A percentile compares a stretch with the other conserved stretches of the same genome.
These are phyloP conservation scores for Pseudoneurospora amorphoporcata DNA, from an alignment of 495 filamentous ascomycete genomes.

Conservation along the genomic window DNA sequence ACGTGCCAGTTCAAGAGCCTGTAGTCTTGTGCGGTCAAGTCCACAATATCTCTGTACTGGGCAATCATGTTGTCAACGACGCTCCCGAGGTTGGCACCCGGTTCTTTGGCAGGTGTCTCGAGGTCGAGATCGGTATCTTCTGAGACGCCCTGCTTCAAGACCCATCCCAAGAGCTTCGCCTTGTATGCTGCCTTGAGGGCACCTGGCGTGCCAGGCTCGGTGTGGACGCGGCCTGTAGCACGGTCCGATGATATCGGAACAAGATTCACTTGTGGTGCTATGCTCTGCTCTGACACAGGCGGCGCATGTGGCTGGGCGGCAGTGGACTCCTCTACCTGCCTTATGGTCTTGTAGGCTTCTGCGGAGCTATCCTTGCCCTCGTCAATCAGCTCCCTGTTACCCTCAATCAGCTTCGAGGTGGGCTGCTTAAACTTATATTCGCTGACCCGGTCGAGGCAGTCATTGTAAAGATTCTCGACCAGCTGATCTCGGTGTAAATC, in stretches of 20 bases:
- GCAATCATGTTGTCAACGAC: conserved; percentile 81
- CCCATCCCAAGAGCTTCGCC: conserved; percentile 73
- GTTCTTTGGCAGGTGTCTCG: conserved; percentile 47
- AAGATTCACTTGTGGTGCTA: conserved; percentile 38
- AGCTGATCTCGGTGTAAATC: conserved; percentile 69
- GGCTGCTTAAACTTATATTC: conserved; percentile 70
- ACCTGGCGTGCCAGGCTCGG: conserved; percentile 45
- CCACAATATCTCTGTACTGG: conserved; percentile 76
- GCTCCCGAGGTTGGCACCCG: conserved; percentile 67
- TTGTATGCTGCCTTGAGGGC: conserved; percentile 56
- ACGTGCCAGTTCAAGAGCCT: conserved; percentile 95
- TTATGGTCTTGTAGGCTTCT: conserved; percentile 61
- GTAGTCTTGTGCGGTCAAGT: conserved; percentile 76
- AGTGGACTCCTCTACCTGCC: conserved; percentile 53
- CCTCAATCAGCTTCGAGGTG: conserved; percentile 62
- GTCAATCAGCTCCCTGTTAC: conserved; percentile 75
- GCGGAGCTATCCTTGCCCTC: conserved; percentile 64
- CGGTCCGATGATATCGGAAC: conserved; percentile 50
- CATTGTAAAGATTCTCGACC: conserved; percentile 85
- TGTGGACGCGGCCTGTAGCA: conserved; percentile 48
- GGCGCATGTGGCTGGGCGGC: conserved; percentile 37
- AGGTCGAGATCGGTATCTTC: conserved; percentile 62
- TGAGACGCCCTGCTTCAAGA: conserved; percentile 53
- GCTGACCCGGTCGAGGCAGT: conserved; percentile 83
- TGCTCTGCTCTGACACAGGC: conserved; percentile 37